A percentile compares a stretch with the other conserved stretches of the same genome.
Conservation (phyloP, 2,329 filamentous ascomycete genomes). For the Monosporascus sp. region DNA sequence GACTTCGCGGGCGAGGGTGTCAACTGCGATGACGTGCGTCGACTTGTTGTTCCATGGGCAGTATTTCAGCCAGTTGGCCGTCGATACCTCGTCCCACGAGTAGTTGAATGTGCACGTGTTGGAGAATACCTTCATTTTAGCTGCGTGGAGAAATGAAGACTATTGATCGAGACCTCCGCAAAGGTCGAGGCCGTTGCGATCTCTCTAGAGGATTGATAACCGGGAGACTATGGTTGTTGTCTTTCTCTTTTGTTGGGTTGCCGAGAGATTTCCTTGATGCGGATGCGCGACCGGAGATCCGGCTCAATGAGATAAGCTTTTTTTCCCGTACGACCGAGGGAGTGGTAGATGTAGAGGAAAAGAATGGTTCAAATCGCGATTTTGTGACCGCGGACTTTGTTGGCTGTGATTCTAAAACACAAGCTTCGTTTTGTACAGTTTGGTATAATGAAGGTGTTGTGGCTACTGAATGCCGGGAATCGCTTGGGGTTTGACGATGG, state of each 20-base stretch:
- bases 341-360: too few species aligned
- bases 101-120: conserved; percentile 90
- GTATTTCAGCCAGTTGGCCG: conserved; percentile 98
- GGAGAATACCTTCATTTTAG: conserved; percentile 88
- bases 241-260: too few species aligned
- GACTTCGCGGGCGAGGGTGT: conserved; percentile 72
- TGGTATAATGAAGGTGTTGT: background rate
- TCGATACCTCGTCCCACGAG: conserved; percentile 97
- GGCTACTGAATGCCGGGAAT: background rate
- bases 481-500: background rate
- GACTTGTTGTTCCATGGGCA: conserved; percentile 98
- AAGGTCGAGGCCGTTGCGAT: too few species aligned
- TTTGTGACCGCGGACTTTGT: background rate
- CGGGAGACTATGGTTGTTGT: too few species aligned
- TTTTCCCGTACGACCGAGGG: too few species aligned
- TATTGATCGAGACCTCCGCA: too few species aligned
- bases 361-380: too few species aligned
- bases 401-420: background rate
- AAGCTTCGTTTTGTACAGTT: background rate
- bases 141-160: background rate
- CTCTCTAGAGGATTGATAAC: too few species aligned
- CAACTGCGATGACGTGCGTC: conserved; percentile 93
- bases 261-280: too few species aligned
- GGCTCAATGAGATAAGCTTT: too few species aligned
- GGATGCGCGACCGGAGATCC: too few species aligned